A percentile compares a stretch with the other conserved stretches of the same genome.
phyloP scores from a whole-genome alignment of 2,329 filamentous ascomycete species.

The Cordyceps javanica region DNA sequence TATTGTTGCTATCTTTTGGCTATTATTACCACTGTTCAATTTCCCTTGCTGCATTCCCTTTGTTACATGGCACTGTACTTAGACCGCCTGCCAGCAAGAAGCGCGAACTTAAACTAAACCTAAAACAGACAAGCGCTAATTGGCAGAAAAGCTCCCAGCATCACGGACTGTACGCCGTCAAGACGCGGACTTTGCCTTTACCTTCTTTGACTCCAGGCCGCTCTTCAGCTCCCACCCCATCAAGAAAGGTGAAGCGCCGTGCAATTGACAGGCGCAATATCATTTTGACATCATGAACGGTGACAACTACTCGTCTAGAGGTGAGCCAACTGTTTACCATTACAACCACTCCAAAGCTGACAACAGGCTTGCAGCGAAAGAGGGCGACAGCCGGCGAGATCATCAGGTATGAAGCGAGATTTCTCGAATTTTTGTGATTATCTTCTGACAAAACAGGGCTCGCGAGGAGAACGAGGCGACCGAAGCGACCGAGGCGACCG shows the following conservation, averaged over 20 bases:
- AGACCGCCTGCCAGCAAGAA: too few relatives aligned
- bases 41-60: too few relatives aligned
- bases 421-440: background rate
- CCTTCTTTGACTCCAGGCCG: background rate
- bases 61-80: too few relatives aligned
- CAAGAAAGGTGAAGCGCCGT: slow-evolving; percentile 13
- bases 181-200: slow-evolving; percentile 12
- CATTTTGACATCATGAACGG: slow-evolving; percentile 63
- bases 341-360: slow-evolving; percentile 20
- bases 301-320: slow-evolving; percentile 73
- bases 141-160: slow-evolving; percentile 16
- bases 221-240: slow-evolving; percentile 16
- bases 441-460: slow-evolving; percentile 22
- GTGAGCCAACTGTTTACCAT: slow-evolving; percentile 38
- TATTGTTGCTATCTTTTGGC: too few relatives aligned
- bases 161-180: background rate
- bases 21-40: too few relatives aligned
- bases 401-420: slow-evolving; percentile 42
- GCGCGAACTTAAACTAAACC: slow-evolving; percentile 3
- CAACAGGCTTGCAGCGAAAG: slow-evolving; percentile 21
- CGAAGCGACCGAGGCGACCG: slow-evolving; percentile 24
- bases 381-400: slow-evolving; percentile 50
- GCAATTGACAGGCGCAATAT: slow-evolving; percentile 12
- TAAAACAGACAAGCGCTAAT: background rate
- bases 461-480: slow-evolving; percentile 29